Evolutionary conservation across 225 moss, liverwort and hornwort genomes (phyloP), one percentile per base, ranked within the genome.

Genomic region (Marchantia paleacea): DNA sequence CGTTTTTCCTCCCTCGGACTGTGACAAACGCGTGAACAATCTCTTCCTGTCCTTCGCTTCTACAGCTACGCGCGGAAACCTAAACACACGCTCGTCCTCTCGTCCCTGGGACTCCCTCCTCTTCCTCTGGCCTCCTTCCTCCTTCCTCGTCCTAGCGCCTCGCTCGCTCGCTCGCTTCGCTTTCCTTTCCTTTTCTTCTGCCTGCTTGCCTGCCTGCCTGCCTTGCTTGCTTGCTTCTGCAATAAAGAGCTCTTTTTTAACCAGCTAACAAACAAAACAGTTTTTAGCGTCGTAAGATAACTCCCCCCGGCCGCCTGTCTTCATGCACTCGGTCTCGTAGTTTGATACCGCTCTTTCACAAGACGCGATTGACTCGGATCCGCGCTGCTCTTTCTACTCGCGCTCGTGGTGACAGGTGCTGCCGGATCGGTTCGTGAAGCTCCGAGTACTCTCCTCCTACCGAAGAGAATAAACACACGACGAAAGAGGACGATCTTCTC

Each of bases 361-460:
- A 12, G 57, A 57, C 2, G 19, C 39, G 3, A 39, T 2, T 39
- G 39, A 39, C 39, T 39, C 39, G 39, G 57, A 57, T 5, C 57
- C 14, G 57, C 13, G 14, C 13, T 57, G 57, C 57, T 13, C 57
- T 57, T 49, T 3, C 71, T 71, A 2, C 47, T 71, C 48, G 30
- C 12, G 71, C 39, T 13, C 9, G 20, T 15, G 31, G 10, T 13
- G 71, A 48, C 47, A 71, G 18, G 71, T 47, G 39, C 71, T 47
- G 71, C 71, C 71, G 71, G 47, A 12, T 71, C 71, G 47, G 71
- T 50, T 71, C 71, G 47, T 71, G 47, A 71, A 48, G 71, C 71
- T 71, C 69, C 3, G 13, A 39, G 30, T 70, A 3, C 39, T 70
- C 31, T 48, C 47, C 49, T 39, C 39, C 71, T 8, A 19, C 13